Conservation (phyloP, 2,329 filamentous ascomycete genomes). For the Aspergillus terreus region DNA sequence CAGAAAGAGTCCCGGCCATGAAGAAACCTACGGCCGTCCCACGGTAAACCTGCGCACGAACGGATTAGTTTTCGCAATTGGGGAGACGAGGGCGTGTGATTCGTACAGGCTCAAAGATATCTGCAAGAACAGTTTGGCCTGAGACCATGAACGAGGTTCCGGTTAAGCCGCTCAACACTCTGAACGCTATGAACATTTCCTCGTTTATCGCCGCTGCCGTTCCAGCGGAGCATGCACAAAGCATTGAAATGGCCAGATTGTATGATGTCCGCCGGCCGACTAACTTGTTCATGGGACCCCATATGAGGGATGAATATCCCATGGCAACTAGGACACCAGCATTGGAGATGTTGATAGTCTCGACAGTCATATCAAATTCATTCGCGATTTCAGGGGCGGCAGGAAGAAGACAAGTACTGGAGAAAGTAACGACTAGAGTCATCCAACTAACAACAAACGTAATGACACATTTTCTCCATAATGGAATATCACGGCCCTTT, state of each 20-base stretch:
- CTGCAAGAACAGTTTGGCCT: conserved; percentile 38
- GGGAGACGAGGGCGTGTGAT: background rate
- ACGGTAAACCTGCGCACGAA: conserved; percentile 27
- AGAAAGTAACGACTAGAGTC: conserved; percentile 40
- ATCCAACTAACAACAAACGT: conserved; percentile 42
- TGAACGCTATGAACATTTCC: conserved; percentile 33
- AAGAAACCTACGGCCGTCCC: conserved; percentile 45
- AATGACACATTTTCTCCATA: conserved; percentile 40
- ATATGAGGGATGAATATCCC: conserved; percentile 36
- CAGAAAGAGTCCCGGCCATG: conserved; percentile 41
- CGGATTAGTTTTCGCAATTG: background rate
- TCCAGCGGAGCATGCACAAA: conserved; percentile 30
- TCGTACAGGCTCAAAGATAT: conserved; percentile 36
- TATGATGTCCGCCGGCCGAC: conserved; percentile 30
- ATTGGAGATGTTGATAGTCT: conserved; percentile 35
- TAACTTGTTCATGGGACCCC: conserved; percentile 29
- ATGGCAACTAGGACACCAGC: conserved; percentile 36
- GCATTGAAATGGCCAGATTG: conserved; percentile 31
- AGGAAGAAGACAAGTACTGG: conserved; percentile 40
- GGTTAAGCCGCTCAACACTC: conserved; percentile 33
- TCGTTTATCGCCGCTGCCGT: conserved; percentile 31
- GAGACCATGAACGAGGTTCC: conserved; percentile 39
- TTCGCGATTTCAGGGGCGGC: conserved; percentile 38
- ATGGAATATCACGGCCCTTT: too few relatives aligned
- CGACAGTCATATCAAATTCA: conserved; percentile 34